phyloP scores from a whole-genome alignment of 768 basidiomycete genomes.

The Tylopilus felleus region DNA sequence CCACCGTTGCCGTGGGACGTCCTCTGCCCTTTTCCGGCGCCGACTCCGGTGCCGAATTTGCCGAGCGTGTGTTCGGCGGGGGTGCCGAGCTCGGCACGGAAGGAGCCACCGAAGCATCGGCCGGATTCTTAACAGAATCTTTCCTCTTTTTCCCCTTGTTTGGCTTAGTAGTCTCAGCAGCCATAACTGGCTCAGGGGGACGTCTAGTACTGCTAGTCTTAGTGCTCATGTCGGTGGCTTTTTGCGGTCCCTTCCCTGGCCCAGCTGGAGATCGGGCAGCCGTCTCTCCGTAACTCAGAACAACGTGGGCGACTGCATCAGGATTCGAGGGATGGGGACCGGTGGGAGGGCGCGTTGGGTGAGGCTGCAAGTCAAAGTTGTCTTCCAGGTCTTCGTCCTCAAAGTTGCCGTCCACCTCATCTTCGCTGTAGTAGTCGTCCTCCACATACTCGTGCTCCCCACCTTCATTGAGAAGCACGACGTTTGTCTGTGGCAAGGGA shows the following conservation, averaged over 20 bases:
- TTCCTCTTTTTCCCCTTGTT: constrained; percentile 48
- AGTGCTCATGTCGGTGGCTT: constrained; percentile 21
- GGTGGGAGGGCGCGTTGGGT: constrained; percentile 19
- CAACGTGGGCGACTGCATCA: constrained; percentile 36
- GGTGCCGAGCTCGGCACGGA: constrained; percentile 30
- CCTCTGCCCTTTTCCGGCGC: constrained; percentile 32
- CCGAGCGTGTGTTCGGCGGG: constrained; percentile 20
- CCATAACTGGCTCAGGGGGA: constrained; percentile 20
- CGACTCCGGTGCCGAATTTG: constrained; percentile 32
- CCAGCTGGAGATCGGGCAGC: constrained; percentile 11
- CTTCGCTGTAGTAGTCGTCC: constrained; percentile 47
- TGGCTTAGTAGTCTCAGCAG: constrained; percentile 21
- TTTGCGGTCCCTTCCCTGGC: constrained; percentile 2
- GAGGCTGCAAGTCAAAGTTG: constrained; percentile 29
- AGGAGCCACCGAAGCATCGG: constrained; percentile 23
- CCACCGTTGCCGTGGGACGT: constrained; percentile 31
- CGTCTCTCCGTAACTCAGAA: constrained; percentile 40
- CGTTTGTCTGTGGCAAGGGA: constrained; percentile 32
- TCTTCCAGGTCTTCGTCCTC: constrained; percentile 37
- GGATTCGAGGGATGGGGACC: constrained; percentile 17
- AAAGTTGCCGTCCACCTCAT: constrained; percentile 42
- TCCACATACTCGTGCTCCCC: constrained; percentile 37
- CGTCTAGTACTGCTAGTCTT: constrained; percentile 28
- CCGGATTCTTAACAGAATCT: constrained; percentile 22
- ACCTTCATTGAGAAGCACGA: constrained; percentile 38